These are phyloP conservation scores for Rosa multiflora DNA, from an alignment of 306 rosid species.

Conservation along the genomic window DNA sequence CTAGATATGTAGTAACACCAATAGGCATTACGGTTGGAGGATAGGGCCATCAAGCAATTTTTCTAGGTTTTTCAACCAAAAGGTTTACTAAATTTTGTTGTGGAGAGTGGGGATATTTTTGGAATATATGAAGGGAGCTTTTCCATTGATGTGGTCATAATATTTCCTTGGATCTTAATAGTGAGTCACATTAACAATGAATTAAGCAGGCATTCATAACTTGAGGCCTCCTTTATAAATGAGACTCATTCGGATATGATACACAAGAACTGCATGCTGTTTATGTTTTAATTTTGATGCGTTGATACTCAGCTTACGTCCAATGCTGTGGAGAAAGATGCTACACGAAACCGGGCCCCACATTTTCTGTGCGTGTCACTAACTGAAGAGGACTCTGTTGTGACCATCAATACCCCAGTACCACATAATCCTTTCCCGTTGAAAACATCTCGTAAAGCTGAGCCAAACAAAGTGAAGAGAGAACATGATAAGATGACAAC, in stretches of 20 bases:
- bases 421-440: constrained; percentile 46
- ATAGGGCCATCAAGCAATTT: not conserved
- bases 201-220: not conserved
- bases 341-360: constrained; percentile 41
- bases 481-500: constrained; percentile 31
- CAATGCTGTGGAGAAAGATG: constrained; percentile 61
- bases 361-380: constrained; percentile 69
- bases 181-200: not conserved
- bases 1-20: not conserved
- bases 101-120: no score
- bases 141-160: not conserved
- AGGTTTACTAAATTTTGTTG: no score
- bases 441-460: constrained; percentile 44
- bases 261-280: not conserved
- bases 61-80: not conserved
- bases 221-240: not conserved
- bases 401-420: constrained; percentile 52
- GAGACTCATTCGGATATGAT: no score
- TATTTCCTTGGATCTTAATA: not conserved
- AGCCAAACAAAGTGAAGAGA: constrained; percentile 33
- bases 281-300: constrained; percentile 16
- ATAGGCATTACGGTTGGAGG: not conserved
- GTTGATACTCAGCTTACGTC: constrained; percentile 60
- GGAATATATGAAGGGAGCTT: not conserved
- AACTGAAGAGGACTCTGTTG: constrained; percentile 55